Base-by-base conservation (phyloP, 768 basidiomycete species). In the Strobilomyces echinocephalus region DNA sequence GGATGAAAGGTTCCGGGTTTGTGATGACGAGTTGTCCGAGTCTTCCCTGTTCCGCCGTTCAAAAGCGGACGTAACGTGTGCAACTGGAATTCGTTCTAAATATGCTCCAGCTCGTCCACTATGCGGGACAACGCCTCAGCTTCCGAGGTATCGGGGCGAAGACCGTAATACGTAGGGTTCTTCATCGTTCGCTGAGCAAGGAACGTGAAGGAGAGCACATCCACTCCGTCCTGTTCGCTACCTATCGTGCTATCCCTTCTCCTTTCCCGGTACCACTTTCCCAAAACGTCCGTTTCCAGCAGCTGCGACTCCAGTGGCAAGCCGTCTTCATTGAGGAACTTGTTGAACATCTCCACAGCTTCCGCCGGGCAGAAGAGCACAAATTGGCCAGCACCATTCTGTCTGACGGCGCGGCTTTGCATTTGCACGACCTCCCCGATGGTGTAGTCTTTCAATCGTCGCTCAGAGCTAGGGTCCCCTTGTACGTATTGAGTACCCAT, bases 401-500 rank as follows among this genome's bases (percentile, higher is more conserved):
- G 82, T 50, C 79, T 79, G 12, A 92, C 79, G 4, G 94, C 94
- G 31, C 83, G 81, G 50, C 90, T 83, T 69, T 98, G 95, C 95
- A 99, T 98, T 53, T 83, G 84, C 47, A 89, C 83, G 34, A 99
- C 71, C 60, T 98, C 94, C 18, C 81, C 76, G 35, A 95, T 72
- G 0, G 74, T 74, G 68, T 98, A 98, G 65, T 94, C 92, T 41
- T 78, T 78, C 46, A 95, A 66, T 60, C 87, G 85, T 21, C 88
- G 82, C 55, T 85, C 83, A 9, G 74, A 64, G 50, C 73, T 75
- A 35, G 66, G 69, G 38, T 76, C 73, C 8, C 76, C 60, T 51
- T 81, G 74, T 24, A 85, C 68, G 68, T 91, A 95, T 68, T 99
- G 97, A 4, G 95, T 91, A 16, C 92, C 89, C 87, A 98, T 87